A percentile compares a stretch with the other conserved stretches of the same genome.
Evolutionary conservation across 768 basidiomycete genomes (phyloP).

Genomic region (Gyrodon lividus): DNA sequence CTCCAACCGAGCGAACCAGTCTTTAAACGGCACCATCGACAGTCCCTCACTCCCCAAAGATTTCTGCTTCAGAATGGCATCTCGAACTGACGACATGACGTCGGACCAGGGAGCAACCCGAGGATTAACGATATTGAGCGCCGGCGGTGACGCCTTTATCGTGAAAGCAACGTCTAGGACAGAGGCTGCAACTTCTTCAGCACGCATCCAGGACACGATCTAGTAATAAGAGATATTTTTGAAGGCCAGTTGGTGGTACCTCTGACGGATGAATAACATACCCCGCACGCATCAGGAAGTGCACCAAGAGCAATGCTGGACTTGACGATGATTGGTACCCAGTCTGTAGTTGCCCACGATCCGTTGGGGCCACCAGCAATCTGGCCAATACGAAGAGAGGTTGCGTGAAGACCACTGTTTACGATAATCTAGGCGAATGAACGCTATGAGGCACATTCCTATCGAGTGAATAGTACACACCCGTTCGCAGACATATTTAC

Average conservation of each 20-base stretch:
- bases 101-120: constrained; percentile 30
- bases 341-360: constrained; percentile 34
- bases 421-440: constrained; percentile 18
- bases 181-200: constrained; percentile 33
- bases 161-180: constrained; percentile 34
- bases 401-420: constrained; percentile 25
- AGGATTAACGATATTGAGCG: constrained; percentile 40
- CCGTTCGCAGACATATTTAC: constrained; percentile 39
- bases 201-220: constrained; percentile 37
- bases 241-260: not conserved
- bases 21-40: constrained; percentile 24
- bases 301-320: constrained; percentile 26
- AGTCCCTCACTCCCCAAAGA: constrained; percentile 10
- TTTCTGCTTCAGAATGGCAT: constrained; percentile 12
- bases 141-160: constrained; percentile 14
- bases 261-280: constrained; percentile 18
- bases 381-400: constrained; percentile 35
- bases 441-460: not conserved
- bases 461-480: constrained; percentile 16
- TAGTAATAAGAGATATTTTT: not conserved
- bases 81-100: constrained; percentile 24
- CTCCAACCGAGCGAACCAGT: constrained; percentile 33
- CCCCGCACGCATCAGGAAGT: constrained; percentile 33
- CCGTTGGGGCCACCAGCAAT: constrained; percentile 33
- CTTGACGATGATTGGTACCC: constrained; percentile 36